Conservation (phyloP, 306 rosid genomes). For the Psophocarpus tetragonolobus region DNA sequence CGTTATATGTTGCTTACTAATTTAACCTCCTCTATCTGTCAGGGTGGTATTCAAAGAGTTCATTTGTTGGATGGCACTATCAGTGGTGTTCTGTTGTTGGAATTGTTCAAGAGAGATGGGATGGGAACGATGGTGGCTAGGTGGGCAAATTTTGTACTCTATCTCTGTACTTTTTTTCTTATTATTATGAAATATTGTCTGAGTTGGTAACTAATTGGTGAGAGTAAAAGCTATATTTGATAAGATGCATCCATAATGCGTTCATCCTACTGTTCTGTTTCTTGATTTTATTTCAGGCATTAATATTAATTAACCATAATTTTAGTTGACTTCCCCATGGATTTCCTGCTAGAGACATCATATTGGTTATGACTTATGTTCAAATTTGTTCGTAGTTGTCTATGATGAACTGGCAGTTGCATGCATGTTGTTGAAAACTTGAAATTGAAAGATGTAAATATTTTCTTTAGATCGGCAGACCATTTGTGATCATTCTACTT, state of each 20-base stretch:
- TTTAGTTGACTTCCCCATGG: background rate
- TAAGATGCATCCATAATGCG: background rate
- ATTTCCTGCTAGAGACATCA: slow-evolving; percentile 5
- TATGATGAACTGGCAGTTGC: background rate
- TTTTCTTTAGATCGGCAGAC: background rate
- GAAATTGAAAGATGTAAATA: background rate
- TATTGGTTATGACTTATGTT: background rate
- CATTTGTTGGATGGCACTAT: slow-evolving; percentile 80
- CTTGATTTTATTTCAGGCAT: background rate
- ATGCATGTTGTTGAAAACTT: background rate
- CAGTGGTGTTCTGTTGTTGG: slow-evolving; percentile 76
- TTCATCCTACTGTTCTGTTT: background rate
- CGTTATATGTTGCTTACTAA: slow-evolving; percentile 37
- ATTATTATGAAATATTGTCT: background rate
- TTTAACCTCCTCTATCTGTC: slow-evolving; percentile 34
- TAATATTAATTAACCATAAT: slow-evolving; percentile 2
- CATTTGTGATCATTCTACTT: background rate
- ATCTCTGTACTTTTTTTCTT: background rate
- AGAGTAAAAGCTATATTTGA: background rate
- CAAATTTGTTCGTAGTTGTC: background rate
- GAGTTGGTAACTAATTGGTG: background rate
- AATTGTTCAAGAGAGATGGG: slow-evolving; percentile 82
- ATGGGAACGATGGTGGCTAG: slow-evolving; percentile 92
- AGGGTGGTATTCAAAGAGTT: slow-evolving; percentile 89
- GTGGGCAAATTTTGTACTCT: slow-evolving; percentile 38